phyloP scores from a whole-genome alignment of 257 asterid species.

The Fraxinus americana region DNA sequence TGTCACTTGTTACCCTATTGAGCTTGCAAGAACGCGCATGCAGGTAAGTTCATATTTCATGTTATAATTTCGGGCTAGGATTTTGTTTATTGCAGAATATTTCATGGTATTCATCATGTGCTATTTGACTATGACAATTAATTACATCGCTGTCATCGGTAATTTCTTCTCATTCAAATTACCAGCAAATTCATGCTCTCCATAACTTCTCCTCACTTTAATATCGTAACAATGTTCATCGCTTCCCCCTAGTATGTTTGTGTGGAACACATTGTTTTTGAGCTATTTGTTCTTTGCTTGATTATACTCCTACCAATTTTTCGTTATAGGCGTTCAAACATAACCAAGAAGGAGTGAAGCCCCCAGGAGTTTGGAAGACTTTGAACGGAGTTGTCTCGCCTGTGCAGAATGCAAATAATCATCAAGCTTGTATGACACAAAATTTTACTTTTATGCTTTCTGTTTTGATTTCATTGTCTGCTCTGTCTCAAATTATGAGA shows the following conservation, averaged over 20 bases:
- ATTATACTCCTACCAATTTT: background rate
- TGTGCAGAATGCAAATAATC: background rate
- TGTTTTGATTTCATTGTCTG: background rate
- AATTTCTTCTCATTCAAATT: background rate
- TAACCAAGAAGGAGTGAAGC: slow-evolving; percentile 52
- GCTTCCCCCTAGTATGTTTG: background rate
- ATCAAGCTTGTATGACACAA: slow-evolving; percentile 5
- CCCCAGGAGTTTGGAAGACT: slow-evolving; percentile 86
- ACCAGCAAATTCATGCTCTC: background rate
- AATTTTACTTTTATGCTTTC: background rate
- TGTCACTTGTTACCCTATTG: slow-evolving; percentile 79
- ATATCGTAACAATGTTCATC: background rate
- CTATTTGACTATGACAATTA: background rate
- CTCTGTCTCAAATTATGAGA: background rate
- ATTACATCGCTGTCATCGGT: background rate
- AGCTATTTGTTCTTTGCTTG: background rate
- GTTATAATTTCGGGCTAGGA: background rate
- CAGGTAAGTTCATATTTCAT: slow-evolving; percentile 50
- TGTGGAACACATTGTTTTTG: background rate
- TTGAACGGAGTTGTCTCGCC: slow-evolving; percentile 54
- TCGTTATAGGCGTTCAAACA: slow-evolving; percentile 67
- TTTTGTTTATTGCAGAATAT: background rate
- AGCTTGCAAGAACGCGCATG: slow-evolving; percentile 94
- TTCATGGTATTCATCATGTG: background rate
- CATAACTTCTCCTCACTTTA: background rate